Evolutionary conservation across 192 early-diverging fungal genomes (phyloP).

Genomic region (Rhizoclosmatium sp.): DNA sequence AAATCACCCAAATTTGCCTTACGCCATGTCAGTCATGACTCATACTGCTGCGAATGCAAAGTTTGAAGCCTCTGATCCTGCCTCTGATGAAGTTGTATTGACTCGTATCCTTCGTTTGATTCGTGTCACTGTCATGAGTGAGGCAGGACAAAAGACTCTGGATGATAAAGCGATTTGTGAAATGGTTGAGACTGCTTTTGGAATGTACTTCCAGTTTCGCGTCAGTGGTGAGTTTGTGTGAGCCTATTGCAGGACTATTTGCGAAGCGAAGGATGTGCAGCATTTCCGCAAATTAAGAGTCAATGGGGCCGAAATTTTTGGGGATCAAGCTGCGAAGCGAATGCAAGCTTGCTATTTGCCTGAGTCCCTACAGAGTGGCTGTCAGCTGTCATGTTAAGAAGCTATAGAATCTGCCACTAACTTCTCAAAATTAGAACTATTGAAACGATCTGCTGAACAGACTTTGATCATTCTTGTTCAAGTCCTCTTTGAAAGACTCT

Average conservation of each 20-base stretch:
- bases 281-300: no score
- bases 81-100: slow-evolving; percentile 94
- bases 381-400: no score
- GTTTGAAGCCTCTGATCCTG: slow-evolving; percentile 93
- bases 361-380: no score
- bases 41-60: slow-evolving; percentile 93
- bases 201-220: slow-evolving; percentile 95
- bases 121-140: slow-evolving; percentile 69
- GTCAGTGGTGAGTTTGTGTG: slow-evolving; percentile 65
- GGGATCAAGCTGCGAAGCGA: no score
- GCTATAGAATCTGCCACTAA: not conserved
- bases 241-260: not conserved
- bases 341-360: no score
- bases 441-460: slow-evolving; percentile 79
- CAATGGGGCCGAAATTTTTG: no score
- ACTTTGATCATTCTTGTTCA: slow-evolving; percentile 78
- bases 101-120: slow-evolving; percentile 87
- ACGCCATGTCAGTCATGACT: slow-evolving; percentile 75
- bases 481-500: slow-evolving; percentile 73
- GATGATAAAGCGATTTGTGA: slow-evolving; percentile 95
- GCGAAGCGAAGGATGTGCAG: no score
- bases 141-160: slow-evolving; percentile 73
- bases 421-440: slow-evolving; percentile 62
- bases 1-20: slow-evolving; percentile 70
- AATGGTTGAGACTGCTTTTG: slow-evolving; percentile 96